These are phyloP conservation scores for Scedosporium minutisporum DNA, from an alignment of 2,329 filamentous ascomycete species.

Conservation along the genomic window DNA sequence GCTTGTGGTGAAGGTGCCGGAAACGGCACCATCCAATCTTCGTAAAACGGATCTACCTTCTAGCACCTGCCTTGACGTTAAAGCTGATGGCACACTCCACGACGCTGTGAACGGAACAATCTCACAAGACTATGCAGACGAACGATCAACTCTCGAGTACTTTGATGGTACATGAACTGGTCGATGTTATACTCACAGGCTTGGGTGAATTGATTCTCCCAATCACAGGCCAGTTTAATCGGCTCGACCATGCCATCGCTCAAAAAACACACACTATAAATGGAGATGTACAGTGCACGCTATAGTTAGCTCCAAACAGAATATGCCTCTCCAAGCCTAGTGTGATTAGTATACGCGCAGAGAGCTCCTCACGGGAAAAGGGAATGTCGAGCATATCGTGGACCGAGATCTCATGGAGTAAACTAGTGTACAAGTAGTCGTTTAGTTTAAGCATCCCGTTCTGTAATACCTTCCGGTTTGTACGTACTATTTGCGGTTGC, in stretches of 20 bases:
- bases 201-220: neutral
- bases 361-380: neutral
- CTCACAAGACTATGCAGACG: neutral
- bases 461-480: neutral
- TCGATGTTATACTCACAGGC: neutral
- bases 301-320: neutral
- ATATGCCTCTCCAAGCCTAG: neutral
- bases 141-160: neutral
- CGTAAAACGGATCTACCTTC: constrained; percentile 5
- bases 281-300: neutral
- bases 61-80: neutral
- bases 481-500: neutral
- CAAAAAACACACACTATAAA: neutral
- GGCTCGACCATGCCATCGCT: neutral
- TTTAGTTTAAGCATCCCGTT: neutral
- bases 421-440: neutral
- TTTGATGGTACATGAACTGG: neutral
- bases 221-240: neutral
- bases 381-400: neutral
- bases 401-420: neutral
- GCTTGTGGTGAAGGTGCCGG: neutral
- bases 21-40: neutral
- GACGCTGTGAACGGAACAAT: neutral
- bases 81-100: neutral
- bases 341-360: neutral